These are phyloP conservation scores for Herpotrichia juniperi DNA, from an alignment of 2,329 filamentous ascomycete genomes.

Conservation along the genomic window DNA sequence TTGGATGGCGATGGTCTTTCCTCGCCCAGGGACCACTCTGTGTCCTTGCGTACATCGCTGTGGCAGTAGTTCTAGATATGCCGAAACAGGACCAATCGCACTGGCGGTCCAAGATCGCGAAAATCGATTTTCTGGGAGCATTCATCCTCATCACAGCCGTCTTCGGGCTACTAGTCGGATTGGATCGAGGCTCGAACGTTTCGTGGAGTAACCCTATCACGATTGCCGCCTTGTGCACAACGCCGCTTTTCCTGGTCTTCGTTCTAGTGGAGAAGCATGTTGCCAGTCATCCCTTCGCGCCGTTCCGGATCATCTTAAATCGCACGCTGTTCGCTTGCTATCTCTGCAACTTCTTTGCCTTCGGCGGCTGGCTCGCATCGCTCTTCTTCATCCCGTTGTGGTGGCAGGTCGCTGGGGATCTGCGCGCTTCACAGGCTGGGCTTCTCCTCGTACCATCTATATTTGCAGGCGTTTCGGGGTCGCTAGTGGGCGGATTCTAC, in stretches of 20 bases:
- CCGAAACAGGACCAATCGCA: constrained; percentile 64
- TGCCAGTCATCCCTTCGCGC: constrained; percentile 75
- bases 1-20: constrained; percentile 82
- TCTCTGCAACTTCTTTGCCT: constrained; percentile 73
- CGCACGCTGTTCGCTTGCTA: constrained; percentile 70
- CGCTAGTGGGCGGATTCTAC: constrained; percentile 67
- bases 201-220: constrained; percentile 68
- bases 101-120: constrained; percentile 69
- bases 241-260: constrained; percentile 70
- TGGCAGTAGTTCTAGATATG: constrained; percentile 67
- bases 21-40: constrained; percentile 73
- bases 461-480: constrained; percentile 66
- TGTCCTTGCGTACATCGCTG: constrained; percentile 67
- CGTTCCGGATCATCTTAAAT: constrained; percentile 74
- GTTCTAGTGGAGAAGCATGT: constrained; percentile 70
- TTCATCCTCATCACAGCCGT: constrained; percentile 69
- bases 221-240: constrained; percentile 61
- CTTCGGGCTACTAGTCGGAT: constrained; percentile 68
- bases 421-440: constrained; percentile 68
- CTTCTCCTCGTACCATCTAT: constrained; percentile 71
- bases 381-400: constrained; percentile 79
- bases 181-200: constrained; percentile 76
- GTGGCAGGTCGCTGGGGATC: constrained; percentile 73
- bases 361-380: constrained; percentile 64
- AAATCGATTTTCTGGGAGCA: constrained; percentile 77